A percentile compares a stretch with the other conserved stretches of the same genome.
Conservation (phyloP, 148 eudicot species). For the Chenopodium suecicum region DNA sequence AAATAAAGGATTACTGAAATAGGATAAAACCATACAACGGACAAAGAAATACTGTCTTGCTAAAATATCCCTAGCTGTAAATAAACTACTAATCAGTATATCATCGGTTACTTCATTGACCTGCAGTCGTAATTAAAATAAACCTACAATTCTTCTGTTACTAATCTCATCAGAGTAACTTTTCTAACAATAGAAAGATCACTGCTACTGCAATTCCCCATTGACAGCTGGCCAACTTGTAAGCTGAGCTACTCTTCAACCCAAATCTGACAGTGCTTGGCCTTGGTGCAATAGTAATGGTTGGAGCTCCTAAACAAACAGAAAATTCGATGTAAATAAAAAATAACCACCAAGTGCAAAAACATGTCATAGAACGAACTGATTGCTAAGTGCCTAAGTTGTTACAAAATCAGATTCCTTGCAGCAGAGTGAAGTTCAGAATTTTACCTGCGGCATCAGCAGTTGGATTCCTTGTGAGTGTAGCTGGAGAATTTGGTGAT, state of each 20-base stretch:
- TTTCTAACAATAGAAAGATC: constrained; percentile 12
- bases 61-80: neutral
- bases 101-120: neutral
- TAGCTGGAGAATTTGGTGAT: constrained; percentile 30
- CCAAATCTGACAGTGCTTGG: constrained; percentile 43
- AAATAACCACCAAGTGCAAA: neutral
- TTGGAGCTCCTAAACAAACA: constrained; percentile 46
- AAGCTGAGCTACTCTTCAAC: constrained; percentile 31
- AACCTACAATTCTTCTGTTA: neutral
- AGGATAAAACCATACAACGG: constrained; percentile 5
- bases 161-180: neutral
- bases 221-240: constrained; percentile 26
- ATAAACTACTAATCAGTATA: neutral
- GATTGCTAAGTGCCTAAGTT: neutral
- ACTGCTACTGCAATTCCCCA: constrained; percentile 24
- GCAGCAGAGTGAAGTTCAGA: neutral
- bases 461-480: constrained; percentile 36
- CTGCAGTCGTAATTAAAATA: neutral
- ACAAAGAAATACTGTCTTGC: neutral
- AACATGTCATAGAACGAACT: neutral
- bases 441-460: constrained; percentile 38
- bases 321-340: neutral
- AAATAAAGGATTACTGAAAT: constrained; percentile 8
- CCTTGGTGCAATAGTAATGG: constrained; percentile 43
- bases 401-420: neutral